phyloP scores from a whole-genome alignment of 2,329 filamentous ascomycete species.

The Balansia obtecta region DNA sequence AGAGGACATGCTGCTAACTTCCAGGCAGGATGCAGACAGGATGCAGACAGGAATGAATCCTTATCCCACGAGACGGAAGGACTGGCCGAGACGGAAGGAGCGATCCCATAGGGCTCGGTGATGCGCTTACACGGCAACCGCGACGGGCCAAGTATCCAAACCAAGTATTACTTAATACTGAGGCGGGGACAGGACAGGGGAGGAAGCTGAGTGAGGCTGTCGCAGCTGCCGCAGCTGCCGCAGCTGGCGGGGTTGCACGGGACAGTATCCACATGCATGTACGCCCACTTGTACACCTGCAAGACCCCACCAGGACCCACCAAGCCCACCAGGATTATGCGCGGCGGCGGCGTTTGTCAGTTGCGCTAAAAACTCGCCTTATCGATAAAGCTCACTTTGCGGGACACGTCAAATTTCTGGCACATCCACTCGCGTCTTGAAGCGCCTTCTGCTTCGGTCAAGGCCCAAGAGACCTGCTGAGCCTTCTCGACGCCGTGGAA shows the following conservation, averaged over 20 bases:
- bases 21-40: no score
- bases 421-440: neutral
- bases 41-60: neutral
- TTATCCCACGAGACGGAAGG: neutral
- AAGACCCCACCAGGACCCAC: no score
- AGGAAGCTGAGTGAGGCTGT: neutral
- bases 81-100: neutral
- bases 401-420: neutral
- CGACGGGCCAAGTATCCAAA: no score
- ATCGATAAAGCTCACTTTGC: slow-evolving; percentile 5
- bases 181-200: neutral
- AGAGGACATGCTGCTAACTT: slow-evolving; percentile 6
- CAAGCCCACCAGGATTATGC: no score
- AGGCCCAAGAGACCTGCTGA: neutral
- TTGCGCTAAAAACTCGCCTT: neutral
- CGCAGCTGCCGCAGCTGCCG: neutral
- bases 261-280: neutral
- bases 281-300: no score
- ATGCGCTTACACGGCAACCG: no score
- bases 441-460: neutral
- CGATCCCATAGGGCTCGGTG: neutral
- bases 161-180: no score
- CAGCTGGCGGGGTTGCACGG: no score
- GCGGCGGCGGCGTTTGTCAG: no score
- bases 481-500: neutral